Evolutionary conservation across 495 filamentous ascomycete species (phyloP), one percentile per base, ranked within the genome.

Genomic region (Penicillium salamii): DNA sequence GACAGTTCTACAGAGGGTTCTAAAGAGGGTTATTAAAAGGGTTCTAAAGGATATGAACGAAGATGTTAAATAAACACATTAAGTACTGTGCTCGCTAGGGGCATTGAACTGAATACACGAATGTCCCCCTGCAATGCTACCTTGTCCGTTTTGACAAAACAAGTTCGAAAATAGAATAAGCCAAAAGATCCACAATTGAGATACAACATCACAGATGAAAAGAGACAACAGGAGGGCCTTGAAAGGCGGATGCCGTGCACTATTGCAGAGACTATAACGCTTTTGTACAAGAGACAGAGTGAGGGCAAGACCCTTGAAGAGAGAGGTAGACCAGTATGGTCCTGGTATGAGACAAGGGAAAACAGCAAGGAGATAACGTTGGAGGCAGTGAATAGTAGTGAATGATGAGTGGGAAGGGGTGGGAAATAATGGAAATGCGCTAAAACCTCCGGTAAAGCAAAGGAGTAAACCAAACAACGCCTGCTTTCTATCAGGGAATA

Each of bases 401-500:
- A 58, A 55, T 18, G 48, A 8, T 36, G 17, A 20, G 34, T 29
- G 20, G 7, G 13, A 53, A 44, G 41, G 43, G 40, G 33, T 31
- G 32, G 36, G 47, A 49, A 54, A n/a, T n/a, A 55, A 42, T 33
- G 34, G 58, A 37, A 32, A 66, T 61, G 66, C 66, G 61, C 67
- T 66, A 37, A 58, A n/a, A 54, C 63, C 65, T 62, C 61, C 63
- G 56, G 47, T 59, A 55, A 51, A 54, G 48, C 58, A 46, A 50
- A 32, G 49, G 43, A 61, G 48, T 62, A 67, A 64, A 69, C 68
- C 71, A 61, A 35, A 70, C 8, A 26, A 75, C 71, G 69, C 71
- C 70, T 59, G 61, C 58, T 64, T 67, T 75, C 70, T 74, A 74
- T 74, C 53, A 63, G 62, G 67, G 65, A 73, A 74, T 65, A 69